Evolutionary conservation across 1,284 basidiomycete genomes (phyloP).

Genomic region (Clitocybe nebularis): DNA sequence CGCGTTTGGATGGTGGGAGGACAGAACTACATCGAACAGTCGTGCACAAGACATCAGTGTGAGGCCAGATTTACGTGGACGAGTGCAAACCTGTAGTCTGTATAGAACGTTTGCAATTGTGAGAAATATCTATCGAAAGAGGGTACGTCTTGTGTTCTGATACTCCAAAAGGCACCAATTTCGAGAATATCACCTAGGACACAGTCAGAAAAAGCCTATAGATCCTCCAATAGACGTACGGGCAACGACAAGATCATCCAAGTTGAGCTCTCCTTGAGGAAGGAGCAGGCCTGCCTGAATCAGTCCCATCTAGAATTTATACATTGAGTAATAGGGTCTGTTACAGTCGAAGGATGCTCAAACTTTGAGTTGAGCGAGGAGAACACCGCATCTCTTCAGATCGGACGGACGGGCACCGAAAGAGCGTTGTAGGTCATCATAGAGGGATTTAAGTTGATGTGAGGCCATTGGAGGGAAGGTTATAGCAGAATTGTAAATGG

Average conservation of each 20-base stretch:
- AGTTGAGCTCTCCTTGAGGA: constrained; percentile 54
- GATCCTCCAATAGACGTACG: constrained; percentile 42
- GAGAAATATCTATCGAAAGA: constrained; percentile 95
- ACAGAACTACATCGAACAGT: constrained; percentile 43
- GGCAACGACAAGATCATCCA: constrained; percentile 64
- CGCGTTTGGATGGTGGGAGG: constrained; percentile 80
- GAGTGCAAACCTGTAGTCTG: constrained; percentile 66
- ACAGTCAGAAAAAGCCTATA: constrained; percentile 6
- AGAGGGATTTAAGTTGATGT: constrained; percentile 54
- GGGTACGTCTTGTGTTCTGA: constrained; percentile 83
- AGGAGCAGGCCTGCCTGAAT: constrained; percentile 75
- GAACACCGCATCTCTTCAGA: constrained; percentile 55
- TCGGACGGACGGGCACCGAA: constrained; percentile 62
- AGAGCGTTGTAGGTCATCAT: constrained; percentile 57
- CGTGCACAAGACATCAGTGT: constrained; percentile 1
- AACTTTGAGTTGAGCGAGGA: constrained; percentile 76
- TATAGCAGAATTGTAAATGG: constrained; percentile 18
- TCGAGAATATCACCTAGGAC: constrained; percentile 85
- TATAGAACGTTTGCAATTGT: constrained; percentile 90
- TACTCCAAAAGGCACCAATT: constrained; percentile 92
- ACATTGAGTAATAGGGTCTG: constrained; percentile 8
- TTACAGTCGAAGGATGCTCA: not conserved
- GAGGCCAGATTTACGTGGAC: not conserved
- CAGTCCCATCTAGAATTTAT: constrained; percentile 60
- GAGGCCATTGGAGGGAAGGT: constrained; percentile 41